Base-by-base conservation (phyloP, 148 eudicot species). In the Bassia scoparia region DNA sequence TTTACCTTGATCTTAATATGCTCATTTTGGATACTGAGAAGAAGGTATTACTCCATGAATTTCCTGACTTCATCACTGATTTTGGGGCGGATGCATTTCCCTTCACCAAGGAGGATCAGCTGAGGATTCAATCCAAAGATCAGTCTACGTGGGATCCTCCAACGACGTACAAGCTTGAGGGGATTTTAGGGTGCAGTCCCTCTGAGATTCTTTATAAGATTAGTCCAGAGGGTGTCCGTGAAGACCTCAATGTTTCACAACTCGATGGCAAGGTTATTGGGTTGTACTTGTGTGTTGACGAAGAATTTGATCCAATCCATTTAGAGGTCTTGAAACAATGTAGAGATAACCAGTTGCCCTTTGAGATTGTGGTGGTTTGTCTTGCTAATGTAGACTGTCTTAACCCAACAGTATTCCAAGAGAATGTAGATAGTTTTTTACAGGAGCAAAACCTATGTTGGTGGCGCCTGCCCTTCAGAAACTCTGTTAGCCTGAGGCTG, bases 341-440 rank as follows among this genome's bases (percentile, higher is more conserved):
- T 10, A 14, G 1, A 17, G 21, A 15, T 61, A 17, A 2, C 20
- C 23, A 38, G n/a, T 0, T 61, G n/a, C n/a, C 7, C 23, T 61
- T 31, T 61, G 66, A 61, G 66, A 33, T 61, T 61, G n/a, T 61
- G 9, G 23, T 61, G 66, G n/a, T 30, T 7, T 61, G 33, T 37
- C 41, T 37, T 37, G 4, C 41, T 3, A 3, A 3, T 37, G 3
- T 37, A 37, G 41, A 37, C 41, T 4, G 8, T 33, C n/a, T 4
- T 34, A 23, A 61, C 23, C 66, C 23, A 16, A 18, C 3, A 18
- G 34, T 16, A 13, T 61, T 61, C 66, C 38, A 61, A 31, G 41
- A 30, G 41, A 20, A 30, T 14, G 33, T 61, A 35, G 37, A 61
- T 33, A 1, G 8, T 34, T 8, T 18, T 0, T 14, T 61, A 43